Evolutionary conservation across 116 monocot species (phyloP).

Genomic region (Zostera marina): DNA sequence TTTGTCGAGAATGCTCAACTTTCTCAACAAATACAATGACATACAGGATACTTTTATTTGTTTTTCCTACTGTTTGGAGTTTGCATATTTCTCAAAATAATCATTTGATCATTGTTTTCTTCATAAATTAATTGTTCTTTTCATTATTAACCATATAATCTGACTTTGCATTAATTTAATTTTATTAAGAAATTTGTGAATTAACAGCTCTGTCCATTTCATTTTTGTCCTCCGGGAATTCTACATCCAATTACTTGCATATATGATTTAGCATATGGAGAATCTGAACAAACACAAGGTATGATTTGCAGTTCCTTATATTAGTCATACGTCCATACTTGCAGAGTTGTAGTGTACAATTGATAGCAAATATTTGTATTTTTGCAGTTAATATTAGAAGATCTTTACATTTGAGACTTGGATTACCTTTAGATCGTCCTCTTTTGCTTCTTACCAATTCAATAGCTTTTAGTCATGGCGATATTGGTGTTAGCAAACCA

Average conservation of each 20-base stretch:
- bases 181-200: background rate
- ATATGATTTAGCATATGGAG: slow-evolving; percentile 69
- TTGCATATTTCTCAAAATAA: no score
- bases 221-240: slow-evolving; percentile 59
- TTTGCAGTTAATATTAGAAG: slow-evolving; percentile 60
- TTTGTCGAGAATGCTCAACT: no score
- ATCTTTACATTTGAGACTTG: slow-evolving; percentile 60
- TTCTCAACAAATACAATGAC: no score
- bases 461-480: slow-evolving; percentile 25
- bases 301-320: slow-evolving; percentile 6
- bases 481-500: slow-evolving; percentile 6
- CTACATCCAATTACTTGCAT: slow-evolving; percentile 79
- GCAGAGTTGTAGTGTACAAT: background rate
- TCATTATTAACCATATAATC: background rate
- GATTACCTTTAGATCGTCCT: slow-evolving; percentile 79
- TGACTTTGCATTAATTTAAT: background rate
- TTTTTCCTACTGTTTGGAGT: no score
- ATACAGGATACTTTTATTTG: no score
- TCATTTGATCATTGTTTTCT: background rate
- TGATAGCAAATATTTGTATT: background rate
- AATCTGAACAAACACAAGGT: slow-evolving; percentile 74
- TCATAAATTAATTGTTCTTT: background rate
- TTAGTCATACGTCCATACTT: background rate
- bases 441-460: slow-evolving; percentile 68
- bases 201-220: slow-evolving; percentile 63